Evolutionary conservation across 2,329 filamentous ascomycete genomes (phyloP).

Genomic region (Ophiostoma himal-ulmi): DNA sequence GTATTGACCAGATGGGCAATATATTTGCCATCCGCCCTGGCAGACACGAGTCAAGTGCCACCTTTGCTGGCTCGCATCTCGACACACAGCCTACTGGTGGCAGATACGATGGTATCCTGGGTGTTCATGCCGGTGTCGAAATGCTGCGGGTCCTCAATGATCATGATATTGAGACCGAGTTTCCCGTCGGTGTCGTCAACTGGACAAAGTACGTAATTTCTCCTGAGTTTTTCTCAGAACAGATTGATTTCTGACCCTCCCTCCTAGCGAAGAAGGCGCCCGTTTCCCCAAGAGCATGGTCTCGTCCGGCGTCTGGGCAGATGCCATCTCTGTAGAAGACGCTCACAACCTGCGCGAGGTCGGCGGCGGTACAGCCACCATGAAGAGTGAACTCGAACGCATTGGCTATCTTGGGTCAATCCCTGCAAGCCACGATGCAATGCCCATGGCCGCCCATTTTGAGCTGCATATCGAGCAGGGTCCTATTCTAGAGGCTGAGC

Average conservation of each 20-base stretch:
- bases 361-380: constrained; percentile 53
- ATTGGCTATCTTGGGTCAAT: constrained; percentile 63
- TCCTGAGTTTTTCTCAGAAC: neutral
- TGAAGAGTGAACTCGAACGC: constrained; percentile 62
- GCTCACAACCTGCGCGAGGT: constrained; percentile 61
- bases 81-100: constrained; percentile 61
- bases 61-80: constrained; percentile 64
- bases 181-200: constrained; percentile 68
- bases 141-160: constrained; percentile 64
- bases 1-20: constrained; percentile 73
- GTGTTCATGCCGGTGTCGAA: constrained; percentile 67
- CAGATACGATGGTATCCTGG: constrained; percentile 71
- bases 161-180: constrained; percentile 63
- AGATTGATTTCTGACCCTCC: neutral
- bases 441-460: constrained; percentile 69
- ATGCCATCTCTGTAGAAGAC: constrained; percentile 52
- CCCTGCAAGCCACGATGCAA: constrained; percentile 51
- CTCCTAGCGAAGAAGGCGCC: constrained; percentile 65
- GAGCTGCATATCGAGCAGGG: constrained; percentile 84
- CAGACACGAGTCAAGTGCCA: constrained; percentile 51
- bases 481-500: constrained; percentile 60
- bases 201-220: constrained; percentile 58
- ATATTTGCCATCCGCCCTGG: constrained; percentile 70
- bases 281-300: constrained; percentile 71
- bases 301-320: constrained; percentile 71